Percentiles rank a stretch among this genome's conserved stretches.
phyloP scores from a whole-genome alignment of 2,329 filamentous ascomycete genomes.

The Stemphylium beticola region DNA sequence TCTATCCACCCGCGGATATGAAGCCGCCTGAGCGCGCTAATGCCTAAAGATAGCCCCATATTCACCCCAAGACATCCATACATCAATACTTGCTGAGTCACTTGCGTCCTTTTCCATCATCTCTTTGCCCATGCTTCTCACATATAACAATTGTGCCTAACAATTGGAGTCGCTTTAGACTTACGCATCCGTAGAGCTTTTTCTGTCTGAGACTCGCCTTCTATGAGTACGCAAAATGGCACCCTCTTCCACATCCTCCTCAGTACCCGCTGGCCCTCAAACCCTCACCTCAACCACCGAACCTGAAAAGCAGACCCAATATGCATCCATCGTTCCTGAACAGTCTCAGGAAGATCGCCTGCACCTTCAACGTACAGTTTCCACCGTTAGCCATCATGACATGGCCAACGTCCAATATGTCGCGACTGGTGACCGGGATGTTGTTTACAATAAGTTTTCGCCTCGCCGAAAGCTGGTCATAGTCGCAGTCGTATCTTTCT shows the following conservation, averaged over 20 bases:
- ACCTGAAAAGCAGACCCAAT: conserved; percentile 35
- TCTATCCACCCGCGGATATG: conserved; percentile 21
- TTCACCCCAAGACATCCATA: conserved; percentile 15
- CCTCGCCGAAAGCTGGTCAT: conserved; percentile 68
- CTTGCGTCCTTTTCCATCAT: neutral
- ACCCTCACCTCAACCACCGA: conserved; percentile 9
- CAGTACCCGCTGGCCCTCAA: conserved; percentile 24
- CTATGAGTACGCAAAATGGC: conserved; percentile 41
- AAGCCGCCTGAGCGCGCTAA: conserved; percentile 16
- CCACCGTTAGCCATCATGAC: conserved; percentile 40
- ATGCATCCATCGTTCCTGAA: conserved; percentile 38
- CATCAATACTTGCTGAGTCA: conserved; percentile 12
- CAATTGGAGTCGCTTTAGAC: neutral
- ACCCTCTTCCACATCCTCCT: conserved; percentile 25
- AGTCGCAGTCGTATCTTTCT: conserved; percentile 73
- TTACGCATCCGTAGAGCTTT: neutral
- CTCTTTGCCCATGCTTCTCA: neutral
- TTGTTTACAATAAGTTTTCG: conserved; percentile 69
- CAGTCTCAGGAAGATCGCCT: conserved; percentile 26
- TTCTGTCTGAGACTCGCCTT: conserved; percentile 14
- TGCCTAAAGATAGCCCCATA: conserved; percentile 18
- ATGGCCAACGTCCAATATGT: conserved; percentile 38
- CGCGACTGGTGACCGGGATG: conserved; percentile 51
- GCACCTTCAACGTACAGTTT: conserved; percentile 42
- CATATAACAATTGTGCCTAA: neutral